Base-by-base conservation (phyloP, 2,329 filamentous ascomycete species). In the Pseudopyricularia cyperi region DNA sequence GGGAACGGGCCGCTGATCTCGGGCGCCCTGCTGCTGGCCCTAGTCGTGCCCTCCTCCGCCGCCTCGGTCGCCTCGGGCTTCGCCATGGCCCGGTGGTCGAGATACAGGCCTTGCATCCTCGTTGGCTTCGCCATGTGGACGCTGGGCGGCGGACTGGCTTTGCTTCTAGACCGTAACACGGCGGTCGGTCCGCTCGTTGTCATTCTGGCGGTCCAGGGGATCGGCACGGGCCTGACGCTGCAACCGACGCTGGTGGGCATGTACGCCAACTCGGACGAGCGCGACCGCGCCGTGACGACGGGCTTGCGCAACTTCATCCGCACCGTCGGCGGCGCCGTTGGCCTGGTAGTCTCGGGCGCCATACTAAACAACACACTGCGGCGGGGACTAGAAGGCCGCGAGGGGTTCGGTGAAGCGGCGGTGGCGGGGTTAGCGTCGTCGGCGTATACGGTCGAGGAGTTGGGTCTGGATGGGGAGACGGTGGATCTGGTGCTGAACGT, bases 241-340 rank as follows among this genome's bases (percentile, higher is more conserved):
- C 68, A 70, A 53, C 66, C 67, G 3, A 66, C 65, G 9, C 57
- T 69, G 7, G 61, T 70, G 1, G 67, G 62, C 1, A 57, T 68
- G 50, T 64, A 68, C 37, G 67, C 68, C 26, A 65, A 68, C 52
- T 62, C 60, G 0, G 60, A 60, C 4, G 65, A 60, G 39, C 61
- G 64, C 28, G 64, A 67, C 37, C 62, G 67, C 0, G 67, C 68
- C 11, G 66, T 70, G 33, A 62, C 64, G 2, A 70, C 65, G 2
- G 63, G 64, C 0, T 58, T 66, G 22, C 62, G 68, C n/a, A 69
- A 68, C 52, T 69, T 70, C 47, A 58, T 67, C 32, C 62, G 68
- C 9, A 62, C 61, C 7, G 57, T 66, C 4, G 67, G 68, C 9
- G 67, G 67, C 14, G 62, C 65, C 6, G 58, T 63, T n/a, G 65